Base-by-base conservation (phyloP, 257 asterid genomes). In the Solanum dulcamara region DNA sequence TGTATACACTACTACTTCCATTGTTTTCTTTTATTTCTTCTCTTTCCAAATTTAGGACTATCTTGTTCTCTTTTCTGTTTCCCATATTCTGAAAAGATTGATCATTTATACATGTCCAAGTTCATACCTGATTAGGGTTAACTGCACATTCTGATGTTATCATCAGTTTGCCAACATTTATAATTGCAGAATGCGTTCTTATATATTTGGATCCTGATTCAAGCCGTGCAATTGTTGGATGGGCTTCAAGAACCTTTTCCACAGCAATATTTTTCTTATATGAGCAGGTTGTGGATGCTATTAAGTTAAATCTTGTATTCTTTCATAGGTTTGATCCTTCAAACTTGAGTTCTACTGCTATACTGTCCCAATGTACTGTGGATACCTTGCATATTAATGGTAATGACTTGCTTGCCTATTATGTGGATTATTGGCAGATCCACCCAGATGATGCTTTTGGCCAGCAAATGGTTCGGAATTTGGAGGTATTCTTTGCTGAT, bases 131-230 rank as follows among this genome's bases (percentile, higher is more conserved):
- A 62, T 83, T 22, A 17, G 26, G 62, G 32, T 53, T 70, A 86
- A 46, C 46, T 42, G 86, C 87, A 68, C 84, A 85, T 89, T 87
- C 98, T 95, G 92, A 95, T 92, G 89, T 91, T 89, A 60, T 89
- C 91, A 91, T 93, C 99, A 97, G 99, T 91, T 92, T 94, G 98
- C 99, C 99, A 71, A 95, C 99, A 87, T 93, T 97, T 90, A 95
- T 95, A 92, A 97, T 97, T 90, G 99, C 99, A 97, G 99, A 97
- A 91, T 97, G 99, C 74, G 99, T 97, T 84, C 92, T 97, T 35
- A 97, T 97, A 91, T 95, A 97, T 94, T 80, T 97, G 88, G 95
- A 95, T 88, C 98, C 99, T 37, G 97, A 97, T 88, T 92, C 97
- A 71, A 94, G 96, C 89, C 89, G 93, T 81, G 88, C 91, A 51